These are phyloP conservation scores for Candida maesae DNA, from an alignment of 805 yeast species.

Conservation along the genomic window DNA sequence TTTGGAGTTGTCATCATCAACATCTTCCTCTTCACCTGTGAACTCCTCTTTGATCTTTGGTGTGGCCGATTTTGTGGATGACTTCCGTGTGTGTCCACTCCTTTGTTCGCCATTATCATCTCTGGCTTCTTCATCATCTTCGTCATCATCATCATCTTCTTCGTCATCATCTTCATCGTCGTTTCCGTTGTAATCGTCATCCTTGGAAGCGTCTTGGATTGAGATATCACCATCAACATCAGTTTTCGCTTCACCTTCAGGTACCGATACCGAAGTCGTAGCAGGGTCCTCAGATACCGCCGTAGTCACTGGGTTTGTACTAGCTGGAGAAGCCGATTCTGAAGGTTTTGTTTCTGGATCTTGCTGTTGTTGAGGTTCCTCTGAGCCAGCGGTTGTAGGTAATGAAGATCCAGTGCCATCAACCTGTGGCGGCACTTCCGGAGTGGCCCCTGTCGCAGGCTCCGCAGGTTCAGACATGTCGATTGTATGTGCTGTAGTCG, in stretches of 20 bases:
- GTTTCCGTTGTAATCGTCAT: slow-evolving; percentile 13
- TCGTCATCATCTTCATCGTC: slow-evolving; percentile 13
- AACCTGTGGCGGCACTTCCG: neutral
- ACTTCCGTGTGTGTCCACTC: slow-evolving; percentile 8
- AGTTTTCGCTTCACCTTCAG: slow-evolving; percentile 2
- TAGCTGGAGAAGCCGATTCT: no score
- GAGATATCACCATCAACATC: slow-evolving; percentile 18
- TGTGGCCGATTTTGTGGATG: slow-evolving; percentile 8
- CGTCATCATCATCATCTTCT: slow-evolving; percentile 7
- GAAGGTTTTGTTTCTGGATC: no score
- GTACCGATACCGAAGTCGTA: neutral
- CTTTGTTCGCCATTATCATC: slow-evolving; percentile 12
- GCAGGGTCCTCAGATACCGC: no score
- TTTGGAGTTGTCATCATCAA: slow-evolving; percentile 11
- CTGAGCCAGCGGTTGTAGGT: no score
- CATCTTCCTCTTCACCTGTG: slow-evolving; percentile 16
- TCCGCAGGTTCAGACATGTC: neutral
- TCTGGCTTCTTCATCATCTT: slow-evolving; percentile 12
- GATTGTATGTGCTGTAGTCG: no score
- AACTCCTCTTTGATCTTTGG: slow-evolving; percentile 19
- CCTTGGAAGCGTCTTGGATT: slow-evolving; percentile 9
- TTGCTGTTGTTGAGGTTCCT: no score
- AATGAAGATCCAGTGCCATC: no score
- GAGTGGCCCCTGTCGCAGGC: neutral
- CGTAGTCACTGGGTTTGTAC: no score